Evolutionary conservation across 2,329 filamentous ascomycete species (phyloP), one percentile per base, ranked within the genome.

Genomic region (Botrytis hyacinthi): DNA sequence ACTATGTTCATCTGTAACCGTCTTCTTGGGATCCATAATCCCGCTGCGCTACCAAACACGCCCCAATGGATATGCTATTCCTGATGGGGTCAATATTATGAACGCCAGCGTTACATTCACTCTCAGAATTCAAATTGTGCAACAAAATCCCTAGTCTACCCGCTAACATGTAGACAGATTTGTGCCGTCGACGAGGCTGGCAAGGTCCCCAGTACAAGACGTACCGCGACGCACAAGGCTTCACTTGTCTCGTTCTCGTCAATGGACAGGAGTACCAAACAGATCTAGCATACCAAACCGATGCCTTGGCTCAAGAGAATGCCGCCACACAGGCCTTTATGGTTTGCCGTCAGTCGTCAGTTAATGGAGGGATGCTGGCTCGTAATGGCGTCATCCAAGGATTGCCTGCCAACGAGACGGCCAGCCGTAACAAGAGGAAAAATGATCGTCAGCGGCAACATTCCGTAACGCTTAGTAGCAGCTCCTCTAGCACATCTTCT

Each of bases 221-320:
- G 80, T 94, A 92, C 86, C 88, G 88, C 78, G 91, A 90, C 80
- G 84, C 87, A 77, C 89, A 86, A 79, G 95, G 95, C 81, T 97
- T 92, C 83, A 93, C 92, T 74, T 98, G 95, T 85, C 91, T 94
- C 74, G 95, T 97, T 73, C 89, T 96, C 76, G 95, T 98, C 82
- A 98, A 98, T 85, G 97, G 97, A 79, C 92, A 95, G 81, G 94
- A 97, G 85, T 98, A 98, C 85, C 93, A 95, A 82, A 97, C 95
- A 61, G 94, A 97, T 82, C 88, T 92, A 54, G 89, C 91, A 76
- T 97, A 96, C 84, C 90, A 93, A 81, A 93, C 92, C 76, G 93
- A 95, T 81, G 86, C 89, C 67, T 87, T 97, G 77, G 95, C 95
- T 65, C 93, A 94, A 81, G 95, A 98, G 83, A 96, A 95, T 80